These are phyloP conservation scores for Acer yangbiense DNA, from an alignment of 345 rosid genomes.

Conservation along the genomic window DNA sequence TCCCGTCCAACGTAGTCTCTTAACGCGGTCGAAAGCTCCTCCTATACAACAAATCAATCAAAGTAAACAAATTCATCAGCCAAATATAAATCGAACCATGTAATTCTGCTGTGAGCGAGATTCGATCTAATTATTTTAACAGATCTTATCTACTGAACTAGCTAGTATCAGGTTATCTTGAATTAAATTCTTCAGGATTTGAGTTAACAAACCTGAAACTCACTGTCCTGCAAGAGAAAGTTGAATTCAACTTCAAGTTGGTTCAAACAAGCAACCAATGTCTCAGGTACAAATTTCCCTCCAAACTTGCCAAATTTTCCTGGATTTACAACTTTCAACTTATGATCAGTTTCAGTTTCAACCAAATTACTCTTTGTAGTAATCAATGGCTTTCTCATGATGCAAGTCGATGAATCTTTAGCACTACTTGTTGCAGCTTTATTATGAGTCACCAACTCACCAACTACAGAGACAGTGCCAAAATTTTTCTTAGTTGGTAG, in stretches of 20 bases:
- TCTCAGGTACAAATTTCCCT: constrained; percentile 82
- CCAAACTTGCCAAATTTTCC: constrained; percentile 77
- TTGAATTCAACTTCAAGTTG: constrained; percentile 66
- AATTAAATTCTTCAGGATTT: background rate
- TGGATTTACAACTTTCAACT: background rate
- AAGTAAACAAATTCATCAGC: no score
- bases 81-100: no score
- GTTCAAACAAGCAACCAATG: constrained; percentile 46
- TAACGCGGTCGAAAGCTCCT: constrained; percentile 55
- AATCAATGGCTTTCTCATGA: background rate
- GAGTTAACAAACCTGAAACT: constrained; percentile 60
- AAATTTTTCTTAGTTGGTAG: background rate
- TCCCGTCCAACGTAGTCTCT: constrained; percentile 86
- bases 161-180: no score
- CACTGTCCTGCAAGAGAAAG: constrained; percentile 39
- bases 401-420: background rate
- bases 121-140: no score
- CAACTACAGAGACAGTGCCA: background rate
- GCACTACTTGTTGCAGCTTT: background rate
- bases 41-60: constrained; percentile 31
- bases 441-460: background rate
- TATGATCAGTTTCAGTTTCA: background rate
- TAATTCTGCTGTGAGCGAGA: no score
- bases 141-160: no score
- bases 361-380: background rate